Evolutionary conservation across 2,329 filamentous ascomycete genomes (phyloP).

Genomic region (Alternaria sp.): DNA sequence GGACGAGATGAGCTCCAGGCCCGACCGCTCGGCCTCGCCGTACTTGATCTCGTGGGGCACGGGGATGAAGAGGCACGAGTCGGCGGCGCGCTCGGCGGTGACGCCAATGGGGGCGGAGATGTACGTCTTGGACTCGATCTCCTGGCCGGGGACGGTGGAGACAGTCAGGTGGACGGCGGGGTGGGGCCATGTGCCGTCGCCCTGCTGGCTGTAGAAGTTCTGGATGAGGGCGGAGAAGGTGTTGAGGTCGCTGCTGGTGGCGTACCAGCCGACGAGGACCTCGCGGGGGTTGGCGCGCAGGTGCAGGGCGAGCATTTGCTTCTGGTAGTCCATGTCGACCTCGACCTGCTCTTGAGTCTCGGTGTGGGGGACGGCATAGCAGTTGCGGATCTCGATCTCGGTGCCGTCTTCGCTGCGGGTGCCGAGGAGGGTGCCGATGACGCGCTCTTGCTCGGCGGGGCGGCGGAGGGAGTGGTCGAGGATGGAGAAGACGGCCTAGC

Average conservation of each 20-base stretch:
- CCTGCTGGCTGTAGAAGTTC: slow-evolving; percentile 98
- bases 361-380: slow-evolving; percentile 97
- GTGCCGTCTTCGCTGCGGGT: slow-evolving; percentile 94
- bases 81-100: slow-evolving; percentile 90
- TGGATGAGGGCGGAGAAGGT: slow-evolving; percentile 98
- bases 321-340: slow-evolving; percentile 99
- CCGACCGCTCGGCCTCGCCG: slow-evolving; percentile 76
- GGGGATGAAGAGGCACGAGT: slow-evolving; percentile 96
- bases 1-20: slow-evolving; percentile 81
- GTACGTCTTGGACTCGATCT: slow-evolving; percentile 90
- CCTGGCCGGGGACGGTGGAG: slow-evolving; percentile 83
- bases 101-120: slow-evolving; percentile 95
- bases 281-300: slow-evolving; percentile 94
- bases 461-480: slow-evolving; percentile 92
- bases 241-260: slow-evolving; percentile 95
- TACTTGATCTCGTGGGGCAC: slow-evolving; percentile 95
- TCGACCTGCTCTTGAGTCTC: slow-evolving; percentile 99
- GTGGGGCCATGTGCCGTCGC: slow-evolving; percentile 95
- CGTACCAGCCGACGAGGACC: slow-evolving; percentile 96
- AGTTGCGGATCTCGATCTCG: slow-evolving; percentile 93
- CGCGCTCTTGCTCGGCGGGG: slow-evolving; percentile 89
- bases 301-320: slow-evolving; percentile 96
- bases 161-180: slow-evolving; percentile 98
- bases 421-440: slow-evolving; percentile 95
- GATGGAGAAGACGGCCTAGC: slow-evolving; percentile 67